phyloP scores from a whole-genome alignment of 2,329 filamentous ascomycete species.

The Stromatinia cepivora region DNA sequence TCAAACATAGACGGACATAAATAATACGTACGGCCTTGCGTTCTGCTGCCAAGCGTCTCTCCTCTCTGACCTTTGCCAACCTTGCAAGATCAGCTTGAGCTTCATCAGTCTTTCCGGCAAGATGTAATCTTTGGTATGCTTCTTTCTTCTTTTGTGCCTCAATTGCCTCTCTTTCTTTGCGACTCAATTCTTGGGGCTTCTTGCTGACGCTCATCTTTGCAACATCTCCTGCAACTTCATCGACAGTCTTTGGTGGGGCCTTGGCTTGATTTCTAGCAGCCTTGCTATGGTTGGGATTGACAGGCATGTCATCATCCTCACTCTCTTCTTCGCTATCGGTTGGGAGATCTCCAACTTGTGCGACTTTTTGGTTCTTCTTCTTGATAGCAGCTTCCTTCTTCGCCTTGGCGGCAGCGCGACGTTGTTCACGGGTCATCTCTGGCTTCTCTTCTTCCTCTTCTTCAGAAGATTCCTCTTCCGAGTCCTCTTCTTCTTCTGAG shows the following conservation, averaged over 20 bases:
- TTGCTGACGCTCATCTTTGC: constrained; percentile 53
- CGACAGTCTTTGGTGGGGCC: constrained; percentile 45
- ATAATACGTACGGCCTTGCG: constrained; percentile 69
- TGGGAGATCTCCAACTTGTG: constrained; percentile 84
- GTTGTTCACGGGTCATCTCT: constrained; percentile 79
- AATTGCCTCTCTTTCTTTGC: constrained; percentile 73
- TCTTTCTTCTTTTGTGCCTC: constrained; percentile 88
- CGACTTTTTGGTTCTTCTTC: constrained; percentile 66
- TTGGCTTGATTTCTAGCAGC: constrained; percentile 62
- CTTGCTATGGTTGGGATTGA: constrained; percentile 90
- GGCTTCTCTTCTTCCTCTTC: constrained; percentile 50
- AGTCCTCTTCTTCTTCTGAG: constrained; percentile 53
- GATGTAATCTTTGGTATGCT: constrained; percentile 86
- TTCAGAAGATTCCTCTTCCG: constrained; percentile 52
- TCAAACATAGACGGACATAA: neutral
- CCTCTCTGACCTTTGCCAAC: constrained; percentile 77
- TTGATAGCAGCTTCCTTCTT: constrained; percentile 88
- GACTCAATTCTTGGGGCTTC: constrained; percentile 56
- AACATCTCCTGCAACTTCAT: constrained; percentile 55
- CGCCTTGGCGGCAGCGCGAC: constrained; percentile 82
- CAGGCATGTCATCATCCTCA: constrained; percentile 66
- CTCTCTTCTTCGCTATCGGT: constrained; percentile 65
- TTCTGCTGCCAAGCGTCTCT: constrained; percentile 79
- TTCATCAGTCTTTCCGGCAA: constrained; percentile 95
- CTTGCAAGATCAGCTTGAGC: constrained; percentile 86